Percentiles rank a stretch among this genome's conserved stretches.
Conservation (phyloP, 495 filamentous ascomycete species). For the Durotheca rogersii region DNA sequence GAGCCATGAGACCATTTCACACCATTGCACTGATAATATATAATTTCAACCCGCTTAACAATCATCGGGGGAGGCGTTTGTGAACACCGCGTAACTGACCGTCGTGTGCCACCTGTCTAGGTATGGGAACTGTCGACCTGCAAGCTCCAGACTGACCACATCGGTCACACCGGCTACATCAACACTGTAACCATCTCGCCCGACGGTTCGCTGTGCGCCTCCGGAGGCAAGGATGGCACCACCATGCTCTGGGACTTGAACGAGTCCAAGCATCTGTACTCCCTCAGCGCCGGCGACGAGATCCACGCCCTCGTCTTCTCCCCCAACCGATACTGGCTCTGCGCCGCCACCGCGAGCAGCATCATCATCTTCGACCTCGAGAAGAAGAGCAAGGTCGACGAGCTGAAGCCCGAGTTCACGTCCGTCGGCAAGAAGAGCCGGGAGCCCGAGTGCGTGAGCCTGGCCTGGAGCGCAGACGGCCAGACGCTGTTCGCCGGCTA, state of each 20-base stretch:
- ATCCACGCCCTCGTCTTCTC: conserved; percentile 99
- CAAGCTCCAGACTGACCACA: conserved; percentile 99
- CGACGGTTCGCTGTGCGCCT: conserved; percentile 98
- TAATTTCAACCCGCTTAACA: conserved; percentile 21
- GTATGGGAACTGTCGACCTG: conserved; percentile 99
- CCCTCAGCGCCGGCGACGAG: conserved; percentile 97
- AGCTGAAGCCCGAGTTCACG: conserved; percentile 98
- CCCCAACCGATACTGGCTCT: conserved; percentile 99
- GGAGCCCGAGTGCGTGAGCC: conserved; percentile 94
- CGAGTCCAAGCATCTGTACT: conserved; percentile 99
- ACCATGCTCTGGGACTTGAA: conserved; percentile 99
- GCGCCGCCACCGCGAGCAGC: conserved; percentile 90
- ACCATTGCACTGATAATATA: conserved; percentile 81
- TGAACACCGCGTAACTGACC: conserved; percentile 3
- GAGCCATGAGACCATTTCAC: conserved; percentile 96
- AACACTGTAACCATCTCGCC: conserved; percentile 99
- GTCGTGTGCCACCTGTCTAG: conserved; percentile 47
- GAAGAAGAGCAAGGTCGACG: conserved; percentile 99
- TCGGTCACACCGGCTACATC: conserved; percentile 99
- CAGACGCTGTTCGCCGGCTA: conserved; percentile 99
- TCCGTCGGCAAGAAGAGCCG: conserved; percentile 97
- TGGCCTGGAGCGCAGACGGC: conserved; percentile 97
- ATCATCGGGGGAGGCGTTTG: conserved; percentile 21
- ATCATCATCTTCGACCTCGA: conserved; percentile 99
- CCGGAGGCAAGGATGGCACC: conserved; percentile 98